Evolutionary conservation across 352 stramenopile genomes (phyloP), one percentile per base, ranked within the genome.

Genomic region (Phytophthora ohioensis): DNA sequence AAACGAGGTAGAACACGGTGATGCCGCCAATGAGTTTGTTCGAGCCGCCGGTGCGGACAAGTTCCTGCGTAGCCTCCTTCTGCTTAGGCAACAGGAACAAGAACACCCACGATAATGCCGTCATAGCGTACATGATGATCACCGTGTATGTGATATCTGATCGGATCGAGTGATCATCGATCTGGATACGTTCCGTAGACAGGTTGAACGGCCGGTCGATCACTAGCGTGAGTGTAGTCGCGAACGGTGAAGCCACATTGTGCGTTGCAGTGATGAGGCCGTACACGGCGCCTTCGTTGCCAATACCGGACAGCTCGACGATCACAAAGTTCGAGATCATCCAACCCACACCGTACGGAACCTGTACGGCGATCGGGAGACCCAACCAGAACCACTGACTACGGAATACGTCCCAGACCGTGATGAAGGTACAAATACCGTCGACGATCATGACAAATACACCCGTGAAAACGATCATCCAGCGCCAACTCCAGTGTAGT

Each of bases 201-300:
- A 84, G 49, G 57, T 79, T 35, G 46, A 87, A 84, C 4, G 67
- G 71, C 34, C 57, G 55, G 35, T 83, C 67, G 31, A 86, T 69
- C 38, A 78, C 8, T 10, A 77, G 38, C 41, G 73, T 76, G 15
- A 81, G 57, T 8, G 76, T 68, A 10, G 69, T 75, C 17, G 73
- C 64, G 21, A 86, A 78, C 5, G 73, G 63, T 0, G 46, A 65
- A 0, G 71, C 67, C 9, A 86, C 56, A 41, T 83, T 86, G 57
- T 69, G 46, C 34, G 78, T 78, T 11, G 74, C 75, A 5, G 73
- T 80, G 21, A 82, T 48, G 13, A 86, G 64, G 12, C 78, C 73
- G 63, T 79, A 81, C n/a, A 83, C 71, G 39, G 71, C 76, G 8
- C 64, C 75, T 70, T 86, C 78, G 31, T 82, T 84, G 54, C 78